Percentiles rank a stretch among this genome's conserved stretches.
Evolutionary conservation across 1,284 basidiomycete species (phyloP).

Genomic region (Moesziomyces antarcticus): DNA sequence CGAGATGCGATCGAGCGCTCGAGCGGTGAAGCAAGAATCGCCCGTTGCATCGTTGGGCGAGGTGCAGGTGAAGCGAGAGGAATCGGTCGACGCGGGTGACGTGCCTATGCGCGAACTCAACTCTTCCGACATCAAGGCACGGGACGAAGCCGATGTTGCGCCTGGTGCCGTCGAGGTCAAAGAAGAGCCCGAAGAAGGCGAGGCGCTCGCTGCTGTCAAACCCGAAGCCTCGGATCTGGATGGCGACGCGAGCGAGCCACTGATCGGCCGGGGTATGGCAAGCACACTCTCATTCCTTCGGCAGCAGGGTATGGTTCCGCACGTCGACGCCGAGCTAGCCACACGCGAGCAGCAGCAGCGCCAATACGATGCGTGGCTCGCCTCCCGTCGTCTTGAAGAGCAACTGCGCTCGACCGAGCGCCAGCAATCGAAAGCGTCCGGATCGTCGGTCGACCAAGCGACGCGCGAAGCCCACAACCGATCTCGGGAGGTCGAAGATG

Average conservation of each 20-base stretch:
- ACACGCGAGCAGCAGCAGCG: constrained; percentile 84
- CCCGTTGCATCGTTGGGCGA: constrained; percentile 56
- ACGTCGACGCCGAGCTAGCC: constrained; percentile 75
- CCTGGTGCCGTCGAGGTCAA: constrained; percentile 70
- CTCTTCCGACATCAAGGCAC: constrained; percentile 68
- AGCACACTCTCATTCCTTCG: constrained; percentile 87
- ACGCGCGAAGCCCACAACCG: constrained; percentile 95
- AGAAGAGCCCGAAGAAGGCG: constrained; percentile 69
- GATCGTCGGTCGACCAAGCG: constrained; percentile 80
- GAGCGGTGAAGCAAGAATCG: constrained; percentile 25
- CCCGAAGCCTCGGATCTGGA: background rate
- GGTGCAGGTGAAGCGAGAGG: constrained; percentile 69
- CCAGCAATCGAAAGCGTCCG: constrained; percentile 68
- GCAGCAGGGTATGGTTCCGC: constrained; percentile 87
- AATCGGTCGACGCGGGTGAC: constrained; percentile 65
- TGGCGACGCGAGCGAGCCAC: constrained; percentile 33
- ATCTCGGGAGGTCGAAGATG: constrained; percentile 88
- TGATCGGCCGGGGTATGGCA: constrained; percentile 75
- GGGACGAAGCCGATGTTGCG: constrained; percentile 69
- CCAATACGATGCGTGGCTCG: constrained; percentile 89
- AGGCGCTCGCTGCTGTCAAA: constrained; percentile 9
- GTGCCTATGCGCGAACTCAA: constrained; percentile 29
- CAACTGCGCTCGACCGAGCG: constrained; percentile 83
- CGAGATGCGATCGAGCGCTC: constrained; percentile 44
- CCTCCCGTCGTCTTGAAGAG: constrained; percentile 80